Base-by-base conservation (phyloP, 2,329 filamentous ascomycete genomes). In the Beauveria pseudobassiana region DNA sequence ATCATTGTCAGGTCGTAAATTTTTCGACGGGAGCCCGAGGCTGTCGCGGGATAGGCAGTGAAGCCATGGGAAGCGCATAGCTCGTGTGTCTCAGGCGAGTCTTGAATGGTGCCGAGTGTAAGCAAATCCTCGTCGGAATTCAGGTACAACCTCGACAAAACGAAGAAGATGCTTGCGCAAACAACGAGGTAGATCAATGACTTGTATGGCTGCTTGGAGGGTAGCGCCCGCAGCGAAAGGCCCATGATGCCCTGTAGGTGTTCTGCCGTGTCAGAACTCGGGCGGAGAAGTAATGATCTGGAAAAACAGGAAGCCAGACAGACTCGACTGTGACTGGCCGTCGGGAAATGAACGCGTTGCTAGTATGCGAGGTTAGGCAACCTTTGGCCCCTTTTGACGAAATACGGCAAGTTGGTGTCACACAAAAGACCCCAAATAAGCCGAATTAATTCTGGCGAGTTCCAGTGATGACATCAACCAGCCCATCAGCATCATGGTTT, bases 1-100 rank as follows among this genome's bases (percentile, higher is more conserved):
- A 87, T 72, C 76, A 87, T 80, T 67, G 86, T 77, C 2, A 88
- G 75, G 68, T 88, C 86, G 64, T 73, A 74, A 28, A 74, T 64
- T 61, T 72, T 74, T 64, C 71, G 72, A 45, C 65, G 46, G 67
- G 69, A 5, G 66, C 61, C 12, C 49, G 52, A 20, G 66, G 60
- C 3, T 69, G 68, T 30, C n/a, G 63, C 56, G 48, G 73, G 58
- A 46, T 60, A 74, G 62, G 70, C 65, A 3, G 65, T 59, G 62
- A 73, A 75, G 28, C 72, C 72, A 49, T 75, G 73, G 10, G 72
- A 65, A 16, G 65, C 63, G 64, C 73, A 75, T 42, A 74, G 40
- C 20, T 38, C 40, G 16, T 60, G 58, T 16, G n/a, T 46, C n/a
- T 60, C 49, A 14, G 58, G 58, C 9, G 49, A 53, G 40, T 60